Evolutionary conservation across 106 monocot species (phyloP).

Genomic region (Dioscorea dumetorum): DNA sequence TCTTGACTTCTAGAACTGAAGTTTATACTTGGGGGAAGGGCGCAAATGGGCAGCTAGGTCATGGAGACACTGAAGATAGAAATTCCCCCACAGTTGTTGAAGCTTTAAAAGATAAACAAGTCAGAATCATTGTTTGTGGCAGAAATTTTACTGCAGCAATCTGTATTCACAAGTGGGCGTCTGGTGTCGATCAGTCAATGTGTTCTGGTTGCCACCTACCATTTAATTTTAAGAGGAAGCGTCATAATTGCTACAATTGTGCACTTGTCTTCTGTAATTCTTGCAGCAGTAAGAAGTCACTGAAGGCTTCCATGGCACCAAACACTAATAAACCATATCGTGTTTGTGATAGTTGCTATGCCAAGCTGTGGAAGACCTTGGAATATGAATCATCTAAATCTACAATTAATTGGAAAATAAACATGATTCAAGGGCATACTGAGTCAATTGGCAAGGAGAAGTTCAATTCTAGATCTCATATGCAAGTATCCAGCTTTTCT

Average conservation of each 20-base stretch:
- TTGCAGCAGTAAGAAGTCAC: slow-evolving; percentile 89
- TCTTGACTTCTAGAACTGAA: slow-evolving; percentile 78
- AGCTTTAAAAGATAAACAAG: slow-evolving; percentile 78
- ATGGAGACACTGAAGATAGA: slow-evolving; percentile 67
- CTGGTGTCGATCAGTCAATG: slow-evolving; percentile 86
- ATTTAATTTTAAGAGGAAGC: slow-evolving; percentile 96
- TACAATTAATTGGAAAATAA: slow-evolving; percentile 40
- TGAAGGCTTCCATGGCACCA: slow-evolving; percentile 93
- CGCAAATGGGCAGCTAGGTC: slow-evolving; percentile 70
- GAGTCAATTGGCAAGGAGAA: slow-evolving; percentile 69
- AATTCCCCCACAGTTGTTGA: slow-evolving; percentile 62
- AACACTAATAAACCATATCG: slow-evolving; percentile 89
- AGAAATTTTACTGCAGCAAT: slow-evolving; percentile 74
- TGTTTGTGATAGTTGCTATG: slow-evolving; percentile 86
- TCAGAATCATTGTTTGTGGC: slow-evolving; percentile 64
- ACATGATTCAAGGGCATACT: slow-evolving; percentile 26
- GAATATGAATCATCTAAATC: slow-evolving; percentile 54
- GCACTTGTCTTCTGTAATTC: slow-evolving; percentile 95
- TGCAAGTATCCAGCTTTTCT: slow-evolving; percentile 56
- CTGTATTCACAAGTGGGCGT: slow-evolving; percentile 76
- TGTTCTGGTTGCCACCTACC: slow-evolving; percentile 90
- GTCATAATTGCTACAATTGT: slow-evolving; percentile 98
- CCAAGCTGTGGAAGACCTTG: slow-evolving; percentile 57
- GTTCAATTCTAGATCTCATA: slow-evolving; percentile 48
- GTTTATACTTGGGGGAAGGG: slow-evolving; percentile 90